Base-by-base conservation (phyloP, 768 basidiomycete species). In the Trametes elegans region DNA sequence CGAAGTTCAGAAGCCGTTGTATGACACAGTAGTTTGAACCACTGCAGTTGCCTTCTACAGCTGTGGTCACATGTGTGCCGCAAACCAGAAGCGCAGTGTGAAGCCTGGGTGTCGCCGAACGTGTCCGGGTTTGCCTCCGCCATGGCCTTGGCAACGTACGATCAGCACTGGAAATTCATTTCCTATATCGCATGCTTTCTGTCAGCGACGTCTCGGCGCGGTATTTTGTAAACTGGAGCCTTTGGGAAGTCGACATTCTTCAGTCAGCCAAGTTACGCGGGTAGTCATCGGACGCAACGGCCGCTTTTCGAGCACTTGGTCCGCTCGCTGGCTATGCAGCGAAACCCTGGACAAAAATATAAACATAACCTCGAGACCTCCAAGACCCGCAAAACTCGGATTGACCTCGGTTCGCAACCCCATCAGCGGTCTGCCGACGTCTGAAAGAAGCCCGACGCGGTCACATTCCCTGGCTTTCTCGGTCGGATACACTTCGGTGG, bases 401-500 rank as follows among this genome's bases (percentile, higher is more conserved):
- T 19, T 26, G 42, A 45, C 48, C 28, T 57, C 55, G 55, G 55
- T 26, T 19, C 11, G 34, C 18, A 13, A n/a, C 35, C n/a, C n/a
- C 35, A 50, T 57, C 55, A 50, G 28, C 55, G 46, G 49, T 34
- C n/a, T 41, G 28, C 26, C 18, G n/a, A 29, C 13, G 13, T 34
- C 32, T 27, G 18, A 43, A 29, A 50, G 43, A 50, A 57, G 36
- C 23, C 5, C 14, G 26, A 0, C n/a, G 19, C 2, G 7, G 26
- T 19, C n/a, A 18, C 35, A 36, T 43, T 24, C 28, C 42, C 40
- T 6, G 23, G 45, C 49, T 31, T 18, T 34, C 18, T 14, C 42
- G 6, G 28, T 31, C 55, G 55, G 55, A 24, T 24, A 13, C 41
- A 44, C 55, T n/a, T 57, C 55, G 55, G 55, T 34, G 35, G 13